Percentiles rank a stretch among this genome's conserved stretches.
Evolutionary conservation across 2,329 filamentous ascomycete genomes (phyloP).

Genomic region (Neurospora sp.): DNA sequence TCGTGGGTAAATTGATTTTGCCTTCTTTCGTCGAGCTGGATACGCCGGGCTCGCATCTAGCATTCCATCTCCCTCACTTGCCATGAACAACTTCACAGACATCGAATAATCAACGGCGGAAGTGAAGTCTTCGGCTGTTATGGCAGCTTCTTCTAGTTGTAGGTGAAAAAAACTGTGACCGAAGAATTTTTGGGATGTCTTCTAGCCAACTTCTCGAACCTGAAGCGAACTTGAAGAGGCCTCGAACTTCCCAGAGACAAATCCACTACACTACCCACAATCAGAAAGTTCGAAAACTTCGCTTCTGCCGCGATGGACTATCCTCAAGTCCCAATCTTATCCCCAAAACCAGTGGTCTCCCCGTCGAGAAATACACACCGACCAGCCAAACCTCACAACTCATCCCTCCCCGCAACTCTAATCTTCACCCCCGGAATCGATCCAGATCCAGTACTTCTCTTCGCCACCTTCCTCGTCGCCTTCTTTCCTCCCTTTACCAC

Average conservation of each 20-base stretch:
- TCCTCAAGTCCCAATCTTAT: no score
- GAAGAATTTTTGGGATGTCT: not conserved
- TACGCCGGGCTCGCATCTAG: not conserved
- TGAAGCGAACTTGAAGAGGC: not conserved
- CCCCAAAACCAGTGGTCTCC: no score
- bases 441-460: slow-evolving; percentile 3
- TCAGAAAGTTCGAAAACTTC: no score
- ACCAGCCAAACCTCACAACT: slow-evolving; percentile 3
- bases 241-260: not conserved
- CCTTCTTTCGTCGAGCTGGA: not conserved
- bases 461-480: slow-evolving; percentile 8
- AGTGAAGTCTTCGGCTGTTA: not conserved
- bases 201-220: not conserved
- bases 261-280: no score
- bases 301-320: no score
- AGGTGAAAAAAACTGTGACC: not conserved
- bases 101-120: not conserved
- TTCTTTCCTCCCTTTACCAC: not conserved
- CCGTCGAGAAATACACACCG: no score
- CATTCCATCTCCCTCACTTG: not conserved
- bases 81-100: not conserved
- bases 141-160: not conserved
- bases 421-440: slow-evolving; percentile 16
- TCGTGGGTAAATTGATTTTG: not conserved
- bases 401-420: slow-evolving; percentile 14